Conservation (phyloP, 306 rosid species). For the Cucumis sativus region DNA sequence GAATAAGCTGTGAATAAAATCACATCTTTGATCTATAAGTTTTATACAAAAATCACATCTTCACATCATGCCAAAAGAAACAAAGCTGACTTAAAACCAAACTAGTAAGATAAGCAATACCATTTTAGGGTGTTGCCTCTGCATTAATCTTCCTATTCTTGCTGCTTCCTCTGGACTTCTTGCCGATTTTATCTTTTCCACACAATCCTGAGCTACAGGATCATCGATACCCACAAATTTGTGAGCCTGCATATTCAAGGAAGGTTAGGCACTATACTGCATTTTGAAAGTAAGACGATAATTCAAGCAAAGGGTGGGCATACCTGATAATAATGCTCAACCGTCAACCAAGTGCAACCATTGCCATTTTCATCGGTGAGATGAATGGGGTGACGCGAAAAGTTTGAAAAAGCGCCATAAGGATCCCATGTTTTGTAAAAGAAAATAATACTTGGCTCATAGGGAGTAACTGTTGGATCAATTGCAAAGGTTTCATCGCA, state of each 20-base stretch:
- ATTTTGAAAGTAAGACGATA: neutral
- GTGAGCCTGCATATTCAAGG: conserved; percentile 38
- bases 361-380: conserved; percentile 54
- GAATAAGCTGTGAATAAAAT: neutral
- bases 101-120: conserved; percentile 20
- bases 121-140: conserved; percentile 56
- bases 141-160: conserved; percentile 65
- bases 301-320: conserved; percentile 15
- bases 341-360: conserved; percentile 56
- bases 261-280: neutral
- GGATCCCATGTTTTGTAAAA: conserved; percentile 92
- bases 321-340: conserved; percentile 97
- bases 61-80: neutral
- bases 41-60: neutral
- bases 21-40: neutral
- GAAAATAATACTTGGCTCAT: conserved; percentile 59
- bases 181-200: conserved; percentile 61
- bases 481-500: conserved; percentile 61
- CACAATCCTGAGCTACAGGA: conserved; percentile 41
- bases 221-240: conserved; percentile 64
- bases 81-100: neutral
- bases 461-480: conserved; percentile 76
- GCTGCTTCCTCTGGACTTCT: conserved; percentile 93
- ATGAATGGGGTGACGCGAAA: conserved; percentile 80
- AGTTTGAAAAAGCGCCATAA: conserved; percentile 78